These are phyloP conservation scores for Hansenula sp. DNA, from an alignment of 1,139 yeast genomes.

Conservation along the genomic window DNA sequence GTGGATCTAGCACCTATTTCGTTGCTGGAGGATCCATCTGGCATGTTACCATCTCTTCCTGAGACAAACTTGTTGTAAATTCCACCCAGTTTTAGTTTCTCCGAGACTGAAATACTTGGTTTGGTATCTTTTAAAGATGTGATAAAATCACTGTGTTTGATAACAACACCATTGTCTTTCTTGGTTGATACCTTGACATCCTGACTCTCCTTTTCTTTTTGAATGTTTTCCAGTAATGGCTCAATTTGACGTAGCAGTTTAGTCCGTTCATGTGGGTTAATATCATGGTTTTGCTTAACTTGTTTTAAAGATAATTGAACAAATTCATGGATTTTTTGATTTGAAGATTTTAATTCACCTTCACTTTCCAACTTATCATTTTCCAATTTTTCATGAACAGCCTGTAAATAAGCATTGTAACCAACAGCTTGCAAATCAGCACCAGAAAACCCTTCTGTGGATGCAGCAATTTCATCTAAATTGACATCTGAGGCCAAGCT, in stretches of 20 bases:
- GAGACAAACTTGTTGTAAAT: constrained; percentile 74
- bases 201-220: constrained; percentile 1
- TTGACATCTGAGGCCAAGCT: constrained; percentile 45
- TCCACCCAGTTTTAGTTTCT: constrained; percentile 53
- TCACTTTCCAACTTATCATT: constrained; percentile 30
- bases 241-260: constrained; percentile 44
- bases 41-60: constrained; percentile 86
- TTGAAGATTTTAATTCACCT: constrained; percentile 25
- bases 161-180: constrained; percentile 27
- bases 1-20: constrained; percentile 86
- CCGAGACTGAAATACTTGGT: constrained; percentile 79
- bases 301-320: constrained; percentile 32
- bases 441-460: constrained; percentile 80
- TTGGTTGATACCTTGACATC: neutral
- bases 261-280: constrained; percentile 42
- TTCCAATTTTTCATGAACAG: constrained; percentile 76
- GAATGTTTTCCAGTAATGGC: constrained; percentile 23
- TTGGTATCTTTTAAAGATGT: constrained; percentile 72
- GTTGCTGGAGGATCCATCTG: constrained; percentile 75
- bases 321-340: constrained; percentile 26
- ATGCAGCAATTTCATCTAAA: constrained; percentile 49
- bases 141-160: constrained; percentile 52
- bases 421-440: constrained; percentile 94
- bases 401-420: constrained; percentile 86
- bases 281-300: constrained; percentile 17